Evolutionary conservation across 2,329 filamentous ascomycete species (phyloP).

Genomic region (Fulvia fulva): DNA sequence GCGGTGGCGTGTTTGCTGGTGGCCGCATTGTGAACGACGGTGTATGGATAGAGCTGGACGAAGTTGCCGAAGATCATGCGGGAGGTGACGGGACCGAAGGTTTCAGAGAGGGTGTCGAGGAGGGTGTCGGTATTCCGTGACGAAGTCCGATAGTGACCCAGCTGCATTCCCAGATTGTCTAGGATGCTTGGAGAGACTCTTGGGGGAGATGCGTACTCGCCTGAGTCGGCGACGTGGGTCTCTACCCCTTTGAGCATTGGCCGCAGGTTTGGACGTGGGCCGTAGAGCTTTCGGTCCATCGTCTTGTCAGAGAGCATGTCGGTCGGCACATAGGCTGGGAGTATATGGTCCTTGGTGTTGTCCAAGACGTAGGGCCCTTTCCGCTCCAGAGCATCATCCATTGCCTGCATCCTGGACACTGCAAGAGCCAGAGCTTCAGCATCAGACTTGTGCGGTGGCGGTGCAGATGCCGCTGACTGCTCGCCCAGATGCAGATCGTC

Average conservation of each 20-base stretch:
- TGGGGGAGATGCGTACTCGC: too few species aligned
- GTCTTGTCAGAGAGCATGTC: background rate
- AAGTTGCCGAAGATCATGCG: slow-evolving; percentile 22
- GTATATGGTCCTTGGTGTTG: background rate
- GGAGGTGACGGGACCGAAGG: slow-evolving; percentile 7
- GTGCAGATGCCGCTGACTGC: background rate
- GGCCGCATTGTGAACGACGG: slow-evolving; percentile 10
- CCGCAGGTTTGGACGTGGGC: background rate
- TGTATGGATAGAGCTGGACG: slow-evolving; percentile 13
- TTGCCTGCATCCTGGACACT: background rate
- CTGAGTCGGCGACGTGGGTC: too few species aligned
- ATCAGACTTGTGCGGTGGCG: background rate
- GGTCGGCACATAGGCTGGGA: too few species aligned
- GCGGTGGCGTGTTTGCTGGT: slow-evolving; percentile 16
- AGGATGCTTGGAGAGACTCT: too few species aligned
- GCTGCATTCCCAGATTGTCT: too few species aligned
- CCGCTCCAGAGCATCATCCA: background rate
- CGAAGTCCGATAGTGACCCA: too few species aligned
- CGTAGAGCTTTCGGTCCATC: background rate
- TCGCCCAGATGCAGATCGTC: background rate
- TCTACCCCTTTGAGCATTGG: background rate
- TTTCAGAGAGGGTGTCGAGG: slow-evolving; percentile 14
- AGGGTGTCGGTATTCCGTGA: background rate
- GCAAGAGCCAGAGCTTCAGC: background rate
- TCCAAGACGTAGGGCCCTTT: background rate